These are phyloP conservation scores for Termitomyces titanicus DNA, from an alignment of 768 basidiomycete genomes.

Conservation along the genomic window DNA sequence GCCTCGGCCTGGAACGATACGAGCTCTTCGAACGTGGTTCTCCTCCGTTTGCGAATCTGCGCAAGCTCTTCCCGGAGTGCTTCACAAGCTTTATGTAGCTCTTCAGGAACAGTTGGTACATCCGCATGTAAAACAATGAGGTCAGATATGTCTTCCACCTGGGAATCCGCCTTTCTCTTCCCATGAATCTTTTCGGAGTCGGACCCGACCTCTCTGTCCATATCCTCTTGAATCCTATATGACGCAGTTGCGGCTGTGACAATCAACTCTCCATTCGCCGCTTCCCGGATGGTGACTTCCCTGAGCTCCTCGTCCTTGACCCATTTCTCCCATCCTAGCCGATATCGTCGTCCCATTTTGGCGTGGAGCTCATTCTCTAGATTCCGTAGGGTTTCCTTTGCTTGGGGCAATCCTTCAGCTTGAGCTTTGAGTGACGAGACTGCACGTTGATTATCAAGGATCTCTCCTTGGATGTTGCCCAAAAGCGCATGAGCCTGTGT, in stretches of 20 bases:
- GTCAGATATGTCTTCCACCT: conserved; percentile 62
- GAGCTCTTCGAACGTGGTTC: conserved; percentile 68
- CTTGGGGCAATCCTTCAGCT: conserved; percentile 60
- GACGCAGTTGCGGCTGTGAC: conserved; percentile 42
- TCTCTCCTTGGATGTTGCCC: conserved; percentile 84
- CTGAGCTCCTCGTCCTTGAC: conserved; percentile 78
- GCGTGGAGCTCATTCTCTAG: conserved; percentile 62
- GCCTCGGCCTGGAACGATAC: conserved; percentile 84
- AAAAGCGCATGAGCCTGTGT: conserved; percentile 86
- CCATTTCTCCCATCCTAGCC: conserved; percentile 93
- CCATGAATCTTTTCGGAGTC: conserved; percentile 48
- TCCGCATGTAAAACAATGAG: conserved; percentile 54
- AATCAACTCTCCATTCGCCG: conserved; percentile 52
- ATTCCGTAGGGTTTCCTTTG: conserved; percentile 53
- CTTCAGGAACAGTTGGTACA: conserved; percentile 55
- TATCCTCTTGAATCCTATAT: conserved; percentile 44
- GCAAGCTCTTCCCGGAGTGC: conserved; percentile 60
- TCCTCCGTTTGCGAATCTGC: conserved; percentile 64
- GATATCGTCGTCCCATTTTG: conserved; percentile 81
- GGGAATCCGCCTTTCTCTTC: conserved; percentile 47
- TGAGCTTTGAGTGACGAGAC: conserved; percentile 68
- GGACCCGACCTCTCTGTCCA: conserved; percentile 31
- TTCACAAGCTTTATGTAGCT: conserved; percentile 53
- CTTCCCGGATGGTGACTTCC: conserved; percentile 65
- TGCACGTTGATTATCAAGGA: conserved; percentile 77